Base-by-base conservation (phyloP, 177 flowering plant species). In the Viscum album region DNA sequence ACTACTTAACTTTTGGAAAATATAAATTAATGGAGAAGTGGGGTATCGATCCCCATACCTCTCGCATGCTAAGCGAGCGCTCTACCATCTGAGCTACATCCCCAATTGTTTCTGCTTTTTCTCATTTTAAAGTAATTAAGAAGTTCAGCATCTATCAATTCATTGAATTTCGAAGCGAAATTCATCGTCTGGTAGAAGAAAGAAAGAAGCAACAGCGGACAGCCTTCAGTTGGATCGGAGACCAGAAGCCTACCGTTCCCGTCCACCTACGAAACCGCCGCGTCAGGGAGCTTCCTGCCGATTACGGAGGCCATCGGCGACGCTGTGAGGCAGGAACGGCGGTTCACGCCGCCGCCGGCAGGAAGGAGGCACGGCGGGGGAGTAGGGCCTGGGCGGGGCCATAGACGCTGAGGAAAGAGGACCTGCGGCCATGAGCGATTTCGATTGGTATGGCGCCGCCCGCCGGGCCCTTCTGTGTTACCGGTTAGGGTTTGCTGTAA, bases 371-470 rank as follows among this genome's bases (percentile, higher is more conserved):
- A 74, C 0, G 67, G 70, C 21, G 78, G 75, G 70, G 70, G 73
- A 1, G 76, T 71, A 6, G 64, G 60, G 66, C 79, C 76, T 35
- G 76, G 73, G 15, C n/a, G n/a, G 64, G 60, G 66, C 79, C 73
- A 45, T 73, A 76, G 71, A 70, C 54, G 39, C 50, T 56, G 52
- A 73, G 43, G 35, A 76, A 54, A 33, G 71, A 70, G 26, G 73
- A 63, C 52, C 64, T 61, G 0, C 39, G 7, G 78, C 75, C 78
- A 76, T 72, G n/a, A 15, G 64, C 24, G 63, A 52, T n/a, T n/a
- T n/a, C n/a, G n/a, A n/a, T n/a, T n/a, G n/a, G n/a, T n/a, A n/a
- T n/a, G n/a, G n/a, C n/a, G n/a, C n/a, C n/a, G n/a, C n/a, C n/a
- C n/a, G n/a, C n/a, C n/a, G n/a, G n/a, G n/a, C n/a, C n/a, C n/a